These are phyloP conservation scores for Blastobotrys elegans DNA, from an alignment of 1,139 yeast species.

Conservation along the genomic window DNA sequence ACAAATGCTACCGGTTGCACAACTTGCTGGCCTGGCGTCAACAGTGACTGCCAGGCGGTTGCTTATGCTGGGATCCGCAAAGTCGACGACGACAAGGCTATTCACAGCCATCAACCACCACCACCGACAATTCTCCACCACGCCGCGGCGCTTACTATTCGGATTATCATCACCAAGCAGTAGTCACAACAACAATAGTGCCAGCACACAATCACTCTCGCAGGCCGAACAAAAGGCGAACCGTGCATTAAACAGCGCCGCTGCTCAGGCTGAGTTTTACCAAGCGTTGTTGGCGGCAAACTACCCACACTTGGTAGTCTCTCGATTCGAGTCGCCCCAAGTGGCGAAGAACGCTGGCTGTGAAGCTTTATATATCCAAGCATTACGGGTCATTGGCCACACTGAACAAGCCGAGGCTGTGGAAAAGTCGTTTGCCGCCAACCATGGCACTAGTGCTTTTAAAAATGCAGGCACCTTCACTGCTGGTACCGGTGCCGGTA, in stretches of 20 bases:
- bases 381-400: constrained; percentile 73
- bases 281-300: constrained; percentile 63
- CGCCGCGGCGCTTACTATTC: neutral
- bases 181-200: neutral
- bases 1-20: too few relatives aligned
- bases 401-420: constrained; percentile 64
- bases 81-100: neutral
- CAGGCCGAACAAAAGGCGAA: constrained; percentile 78
- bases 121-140: neutral
- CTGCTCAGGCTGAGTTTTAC: constrained; percentile 77
- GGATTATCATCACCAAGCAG: neutral
- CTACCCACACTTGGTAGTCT: constrained; percentile 89
- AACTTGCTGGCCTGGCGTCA: too few relatives aligned
- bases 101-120: neutral
- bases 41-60: too few relatives aligned
- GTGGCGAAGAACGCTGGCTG: constrained; percentile 78
- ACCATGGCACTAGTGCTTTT: constrained; percentile 5
- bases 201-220: constrained; percentile 12
- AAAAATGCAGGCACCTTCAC: constrained; percentile 18
- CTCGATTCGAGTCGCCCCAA: constrained; percentile 88
- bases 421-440: constrained; percentile 27
- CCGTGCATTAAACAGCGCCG: constrained; percentile 59
- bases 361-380: constrained; percentile 70
- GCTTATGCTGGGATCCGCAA: too few relatives aligned
- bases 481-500: neutral